phyloP scores from a whole-genome alignment of 2,329 filamentous ascomycete genomes.

The Aschersonia sp. region DNA sequence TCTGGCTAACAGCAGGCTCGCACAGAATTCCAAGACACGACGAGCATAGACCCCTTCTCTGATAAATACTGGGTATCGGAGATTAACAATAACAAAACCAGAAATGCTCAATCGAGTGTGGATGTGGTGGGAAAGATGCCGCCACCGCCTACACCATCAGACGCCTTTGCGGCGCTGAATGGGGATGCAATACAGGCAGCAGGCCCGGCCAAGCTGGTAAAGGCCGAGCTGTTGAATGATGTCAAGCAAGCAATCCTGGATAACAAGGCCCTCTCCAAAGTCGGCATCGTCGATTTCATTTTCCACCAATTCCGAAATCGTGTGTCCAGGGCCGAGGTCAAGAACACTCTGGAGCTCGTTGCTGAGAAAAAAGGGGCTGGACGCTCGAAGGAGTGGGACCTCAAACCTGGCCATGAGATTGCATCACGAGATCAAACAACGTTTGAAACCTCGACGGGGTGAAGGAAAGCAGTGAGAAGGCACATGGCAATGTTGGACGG shows the following conservation, averaged over 20 bases:
- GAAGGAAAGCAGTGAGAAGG: no score
- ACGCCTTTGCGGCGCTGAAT: constrained; percentile 22
- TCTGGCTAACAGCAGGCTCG: neutral
- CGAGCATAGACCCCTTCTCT: constrained; percentile 70
- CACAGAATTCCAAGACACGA: constrained; percentile 34
- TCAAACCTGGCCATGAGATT: constrained; percentile 24
- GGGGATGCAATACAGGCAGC: constrained; percentile 5
- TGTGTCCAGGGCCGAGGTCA: constrained; percentile 24
- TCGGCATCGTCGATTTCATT: constrained; percentile 24
- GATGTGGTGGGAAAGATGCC: constrained; percentile 14
- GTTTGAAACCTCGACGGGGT: no score
- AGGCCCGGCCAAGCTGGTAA: constrained; percentile 16
- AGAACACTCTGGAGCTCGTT: constrained; percentile 25
- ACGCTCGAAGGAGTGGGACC: constrained; percentile 21
- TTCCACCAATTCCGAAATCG: constrained; percentile 22
- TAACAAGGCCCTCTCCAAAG: constrained; percentile 24
- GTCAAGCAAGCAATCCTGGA: constrained; percentile 26
- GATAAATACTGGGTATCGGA: constrained; percentile 59
- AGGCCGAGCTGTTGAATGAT: constrained; percentile 23
- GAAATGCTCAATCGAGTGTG: constrained; percentile 4
- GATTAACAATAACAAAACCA: constrained; percentile 12
- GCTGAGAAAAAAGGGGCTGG: constrained; percentile 24
- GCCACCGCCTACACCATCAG: constrained; percentile 16
- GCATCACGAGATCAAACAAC: constrained; percentile 7
- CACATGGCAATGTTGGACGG: no score